A percentile compares a stretch with the other conserved stretches of the same genome.
These are phyloP conservation scores for Lentinula raphanica DNA, from an alignment of 768 basidiomycete species.

Conservation along the genomic window DNA sequence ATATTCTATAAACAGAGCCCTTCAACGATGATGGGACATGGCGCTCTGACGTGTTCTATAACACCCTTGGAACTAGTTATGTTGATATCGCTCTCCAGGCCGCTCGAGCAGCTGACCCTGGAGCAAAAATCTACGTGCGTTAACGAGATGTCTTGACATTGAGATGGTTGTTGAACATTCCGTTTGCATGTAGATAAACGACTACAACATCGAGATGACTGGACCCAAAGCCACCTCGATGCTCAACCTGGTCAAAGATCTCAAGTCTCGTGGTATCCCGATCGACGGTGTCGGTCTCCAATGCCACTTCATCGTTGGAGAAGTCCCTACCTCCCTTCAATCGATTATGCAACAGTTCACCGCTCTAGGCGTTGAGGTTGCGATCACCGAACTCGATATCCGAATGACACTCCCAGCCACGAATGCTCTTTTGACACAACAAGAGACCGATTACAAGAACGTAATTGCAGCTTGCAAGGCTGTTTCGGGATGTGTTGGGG, in stretches of 20 bases:
- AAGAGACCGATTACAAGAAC: constrained; percentile 47
- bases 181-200: constrained; percentile 11
- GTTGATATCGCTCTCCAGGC: constrained; percentile 47
- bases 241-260: constrained; percentile 44
- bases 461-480: constrained; percentile 34
- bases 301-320: constrained; percentile 54
- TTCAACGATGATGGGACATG: constrained; percentile 60
- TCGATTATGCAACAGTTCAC: constrained; percentile 47
- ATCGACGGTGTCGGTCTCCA: constrained; percentile 62
- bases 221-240: constrained; percentile 54
- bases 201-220: constrained; percentile 31
- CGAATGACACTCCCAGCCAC: constrained; percentile 54
- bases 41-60: constrained; percentile 48
- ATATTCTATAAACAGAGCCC: constrained; percentile 28
- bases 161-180: background rate
- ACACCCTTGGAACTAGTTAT: constrained; percentile 42
- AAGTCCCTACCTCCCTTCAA: constrained; percentile 41
- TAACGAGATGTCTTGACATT: background rate
- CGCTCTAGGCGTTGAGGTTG: constrained; percentile 59
- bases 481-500: constrained; percentile 9
- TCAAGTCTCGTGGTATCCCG: constrained; percentile 43
- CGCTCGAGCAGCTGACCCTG: constrained; percentile 49
- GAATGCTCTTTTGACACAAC: constrained; percentile 42
- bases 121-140: constrained; percentile 50
- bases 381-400: constrained; percentile 66